These are phyloP conservation scores for Yamagishiella unicocca DNA, from an alignment of 139 green algal genomes.

Conservation along the genomic window DNA sequence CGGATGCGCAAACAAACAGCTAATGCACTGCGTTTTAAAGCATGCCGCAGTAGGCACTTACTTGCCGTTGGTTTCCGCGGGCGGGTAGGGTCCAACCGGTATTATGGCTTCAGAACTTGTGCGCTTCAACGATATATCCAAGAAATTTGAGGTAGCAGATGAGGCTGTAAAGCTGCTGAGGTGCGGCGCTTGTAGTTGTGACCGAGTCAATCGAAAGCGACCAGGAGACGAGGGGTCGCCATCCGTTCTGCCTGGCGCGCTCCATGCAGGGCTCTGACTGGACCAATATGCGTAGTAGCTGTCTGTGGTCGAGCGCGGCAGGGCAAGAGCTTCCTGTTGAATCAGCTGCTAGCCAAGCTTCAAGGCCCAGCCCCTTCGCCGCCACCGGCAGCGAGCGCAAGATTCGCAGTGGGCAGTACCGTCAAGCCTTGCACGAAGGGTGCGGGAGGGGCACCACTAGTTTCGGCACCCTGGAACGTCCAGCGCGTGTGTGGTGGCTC, in stretches of 20 bases:
- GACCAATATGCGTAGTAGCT: constrained; percentile 88
- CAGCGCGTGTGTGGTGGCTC: not conserved
- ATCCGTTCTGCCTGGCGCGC: not conserved
- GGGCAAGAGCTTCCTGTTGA: constrained; percentile 95
- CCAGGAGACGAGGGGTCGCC: too few species aligned
- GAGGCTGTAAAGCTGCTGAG: not conserved
- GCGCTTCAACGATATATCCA: not conserved
- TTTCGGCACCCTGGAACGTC: too few species aligned
- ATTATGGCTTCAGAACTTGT: constrained; percentile 4
- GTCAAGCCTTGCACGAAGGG: constrained; percentile 10
- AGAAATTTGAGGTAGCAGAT: not conserved
- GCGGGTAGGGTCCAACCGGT: not conserved
- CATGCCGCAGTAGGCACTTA: not conserved
- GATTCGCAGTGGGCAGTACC: constrained; percentile 20
- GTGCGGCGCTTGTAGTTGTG: not conserved
- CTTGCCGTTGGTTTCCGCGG: not conserved
- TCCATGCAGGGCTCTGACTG: constrained; percentile 42
- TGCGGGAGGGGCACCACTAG: not conserved
- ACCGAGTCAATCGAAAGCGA: not conserved
- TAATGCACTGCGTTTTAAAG: not conserved
- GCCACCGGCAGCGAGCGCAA: too few species aligned
- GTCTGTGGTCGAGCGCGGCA: constrained; percentile 91
- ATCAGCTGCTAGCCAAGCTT: constrained; percentile 80
- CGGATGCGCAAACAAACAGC: not conserved
- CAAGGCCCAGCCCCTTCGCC: not conserved